Conservation (phyloP, 768 basidiomycete genomes). For the Exsudoporus frostii region DNA sequence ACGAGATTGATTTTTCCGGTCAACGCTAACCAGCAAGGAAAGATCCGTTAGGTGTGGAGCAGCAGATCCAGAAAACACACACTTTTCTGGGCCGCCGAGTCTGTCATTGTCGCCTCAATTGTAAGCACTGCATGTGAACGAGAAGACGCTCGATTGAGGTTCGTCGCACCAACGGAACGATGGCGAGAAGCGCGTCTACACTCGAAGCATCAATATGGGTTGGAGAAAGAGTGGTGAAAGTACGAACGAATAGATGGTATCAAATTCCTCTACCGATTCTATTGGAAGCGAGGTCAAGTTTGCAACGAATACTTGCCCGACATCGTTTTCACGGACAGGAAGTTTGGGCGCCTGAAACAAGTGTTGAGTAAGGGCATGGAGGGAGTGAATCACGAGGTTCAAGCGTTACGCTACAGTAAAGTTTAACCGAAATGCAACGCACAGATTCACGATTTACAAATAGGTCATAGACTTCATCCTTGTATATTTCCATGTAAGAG, state of each 20-base stretch:
- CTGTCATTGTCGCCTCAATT: slow-evolving; percentile 59
- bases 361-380: not conserved
- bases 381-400: not conserved
- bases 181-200: slow-evolving; percentile 67
- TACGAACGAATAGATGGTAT: slow-evolving; percentile 43
- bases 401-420: not conserved
- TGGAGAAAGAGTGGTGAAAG: not conserved
- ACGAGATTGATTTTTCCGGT: slow-evolving; percentile 82
- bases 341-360: slow-evolving; percentile 47
- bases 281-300: slow-evolving; percentile 43
- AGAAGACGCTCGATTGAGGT: slow-evolving; percentile 80
- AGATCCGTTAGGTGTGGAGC: not conserved
- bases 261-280: slow-evolving; percentile 45
- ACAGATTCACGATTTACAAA: slow-evolving; percentile 70
- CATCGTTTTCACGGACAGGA: slow-evolving; percentile 51
- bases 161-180: slow-evolving; percentile 83
- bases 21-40: slow-evolving; percentile 40
- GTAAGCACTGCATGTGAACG: slow-evolving; percentile 87
- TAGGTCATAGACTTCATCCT: slow-evolving; percentile 87
- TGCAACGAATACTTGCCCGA: slow-evolving; percentile 53
- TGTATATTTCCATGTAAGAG: slow-evolving; percentile 90
- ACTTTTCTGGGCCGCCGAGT: slow-evolving; percentile 55
- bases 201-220: not conserved
- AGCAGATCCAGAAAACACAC: slow-evolving; percentile 15
- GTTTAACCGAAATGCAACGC: slow-evolving; percentile 22